Evolutionary conservation across 768 basidiomycete genomes (phyloP).

Genomic region (Tephrocybe rancida): DNA sequence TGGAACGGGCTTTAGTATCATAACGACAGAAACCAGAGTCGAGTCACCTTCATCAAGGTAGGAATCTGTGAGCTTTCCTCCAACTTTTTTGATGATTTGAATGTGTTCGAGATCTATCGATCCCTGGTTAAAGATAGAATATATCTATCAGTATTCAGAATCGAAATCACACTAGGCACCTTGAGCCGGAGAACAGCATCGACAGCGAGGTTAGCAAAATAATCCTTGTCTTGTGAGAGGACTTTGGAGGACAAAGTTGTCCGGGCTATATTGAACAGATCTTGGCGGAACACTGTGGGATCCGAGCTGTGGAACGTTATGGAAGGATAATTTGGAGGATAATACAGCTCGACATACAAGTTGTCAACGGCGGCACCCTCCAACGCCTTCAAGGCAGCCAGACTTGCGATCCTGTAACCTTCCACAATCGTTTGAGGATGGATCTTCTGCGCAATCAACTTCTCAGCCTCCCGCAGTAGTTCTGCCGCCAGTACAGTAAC

Average conservation of each 20-base stretch:
- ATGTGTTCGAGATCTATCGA: constrained; percentile 97
- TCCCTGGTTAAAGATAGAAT: constrained; percentile 64
- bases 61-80: constrained; percentile 96
- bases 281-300: constrained; percentile 75
- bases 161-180: constrained; percentile 36
- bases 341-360: constrained; percentile 52
- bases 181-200: constrained; percentile 94
- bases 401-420: constrained; percentile 91
- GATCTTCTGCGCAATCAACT: constrained; percentile 87
- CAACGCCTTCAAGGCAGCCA: constrained; percentile 81
- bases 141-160: not conserved
- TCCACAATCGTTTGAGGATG: constrained; percentile 99
- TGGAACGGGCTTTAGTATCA: constrained; percentile 25
- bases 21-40: not conserved
- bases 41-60: constrained; percentile 92
- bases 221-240: constrained; percentile 93
- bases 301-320: constrained; percentile 54
- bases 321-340: not conserved
- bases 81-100: constrained; percentile 99
- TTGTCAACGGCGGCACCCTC: constrained; percentile 84
- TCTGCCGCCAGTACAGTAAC: constrained; percentile 94
- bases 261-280: constrained; percentile 94
- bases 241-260: constrained; percentile 98
- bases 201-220: constrained; percentile 97
- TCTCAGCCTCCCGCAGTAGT: constrained; percentile 92